Base-by-base conservation (phyloP, 2,329 filamentous ascomycete genomes). In the Zelopaecilomyces penicillatus region DNA sequence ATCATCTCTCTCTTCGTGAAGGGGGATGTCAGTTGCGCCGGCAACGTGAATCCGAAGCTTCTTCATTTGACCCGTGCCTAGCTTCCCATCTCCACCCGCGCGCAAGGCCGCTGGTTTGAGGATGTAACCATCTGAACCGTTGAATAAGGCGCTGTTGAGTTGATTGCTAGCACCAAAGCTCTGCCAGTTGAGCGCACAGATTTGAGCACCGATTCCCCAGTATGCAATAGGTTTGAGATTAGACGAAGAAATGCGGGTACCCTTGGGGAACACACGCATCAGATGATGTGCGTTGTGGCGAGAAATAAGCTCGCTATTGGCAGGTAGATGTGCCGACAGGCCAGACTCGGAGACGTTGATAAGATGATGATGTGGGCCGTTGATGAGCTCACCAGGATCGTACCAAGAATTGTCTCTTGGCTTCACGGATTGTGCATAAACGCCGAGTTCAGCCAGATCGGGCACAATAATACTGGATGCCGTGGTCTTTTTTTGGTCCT, bases 241-340 rank as follows among this genome's bases (percentile, higher is more conserved):
- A 32, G 69, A 72, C 2, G 80, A 84, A 0, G 76, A 77, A 57
- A 85, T 84, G 37, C 82, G 76, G 0, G 80, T 83, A 40, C 82
- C 82, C 54, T 84, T 84, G 33, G 82, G 82, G 51, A 70, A 85
- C 2, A 85, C 80, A 4, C 82, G 75, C 81, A 85, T 85, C n/a
- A 85, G 68, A 48, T 83, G 78, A 19, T 71, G 65, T 1, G 80
- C 66, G 50, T 85, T 85, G 64, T 85, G 82, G 0, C 59, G 57
- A 1, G 75, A 65, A 43, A 85, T 80, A 6, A 50, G 40, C 31
- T 70, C 68, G 10, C 65, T 55, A 38, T 64, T 67, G 1, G 57
- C 59, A 1, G 75, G 72, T 45, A 84, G 64, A 44, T 79, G 69
- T 2, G 65, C 56, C 3, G 67, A 62, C 1, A 85, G 65, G 0